A percentile compares a stretch with the other conserved stretches of the same genome.
Evolutionary conservation across 805 yeast species (phyloP).

Genomic region (Barnettozyma sucrosica): DNA sequence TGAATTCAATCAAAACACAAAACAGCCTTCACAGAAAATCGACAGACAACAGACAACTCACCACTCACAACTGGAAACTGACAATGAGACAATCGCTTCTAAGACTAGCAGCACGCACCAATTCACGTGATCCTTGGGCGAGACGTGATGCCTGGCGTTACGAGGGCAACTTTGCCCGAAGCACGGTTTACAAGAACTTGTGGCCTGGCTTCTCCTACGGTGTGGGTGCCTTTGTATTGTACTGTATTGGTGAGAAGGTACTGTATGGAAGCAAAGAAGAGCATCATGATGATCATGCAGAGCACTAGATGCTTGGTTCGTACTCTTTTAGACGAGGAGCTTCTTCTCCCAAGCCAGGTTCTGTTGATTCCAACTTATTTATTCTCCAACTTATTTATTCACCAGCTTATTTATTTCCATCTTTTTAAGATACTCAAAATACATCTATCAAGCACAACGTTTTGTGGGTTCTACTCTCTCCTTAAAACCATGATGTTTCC

Average conservation of each 20-base stretch:
- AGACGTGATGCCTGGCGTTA: slow-evolving; percentile 86
- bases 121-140: slow-evolving; percentile 42
- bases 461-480: too few relatives aligned
- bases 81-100: slow-evolving; percentile 18
- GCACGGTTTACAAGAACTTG: slow-evolving; percentile 60
- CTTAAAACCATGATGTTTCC: not conserved
- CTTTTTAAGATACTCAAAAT: not conserved
- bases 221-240: slow-evolving; percentile 64
- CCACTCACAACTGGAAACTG: too few relatives aligned
- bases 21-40: not conserved
- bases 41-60: too few relatives aligned
- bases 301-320: not conserved
- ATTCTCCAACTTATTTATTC: slow-evolving; percentile 7
- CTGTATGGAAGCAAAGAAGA: slow-evolving; percentile 12
- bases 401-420: not conserved
- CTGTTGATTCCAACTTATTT: not conserved
- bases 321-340: not conserved
- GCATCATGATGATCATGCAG: slow-evolving; percentile 8
- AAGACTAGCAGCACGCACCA: slow-evolving; percentile 11
- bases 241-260: slow-evolving; percentile 38
- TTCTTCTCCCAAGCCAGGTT: too few relatives aligned
- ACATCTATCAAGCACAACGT: not conserved
- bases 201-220: slow-evolving; percentile 83
- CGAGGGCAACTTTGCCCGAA: slow-evolving; percentile 72
- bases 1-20: not conserved